Conservation (phyloP, 140 eudicot species). For the Ambrosia hybrid region DNA sequence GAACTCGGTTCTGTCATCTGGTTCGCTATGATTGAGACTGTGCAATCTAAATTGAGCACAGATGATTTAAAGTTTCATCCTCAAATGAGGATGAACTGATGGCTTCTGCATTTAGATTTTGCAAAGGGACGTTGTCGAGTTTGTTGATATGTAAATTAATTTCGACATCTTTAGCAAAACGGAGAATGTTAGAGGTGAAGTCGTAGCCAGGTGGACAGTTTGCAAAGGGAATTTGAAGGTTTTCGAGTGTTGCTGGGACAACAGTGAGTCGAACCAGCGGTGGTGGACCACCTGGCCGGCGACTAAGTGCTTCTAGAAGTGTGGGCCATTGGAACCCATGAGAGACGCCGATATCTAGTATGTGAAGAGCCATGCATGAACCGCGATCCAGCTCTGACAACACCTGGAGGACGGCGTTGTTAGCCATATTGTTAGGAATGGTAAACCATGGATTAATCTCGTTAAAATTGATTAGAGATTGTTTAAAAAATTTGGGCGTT, state of each 20-base stretch:
- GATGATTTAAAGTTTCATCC: conserved; percentile 65
- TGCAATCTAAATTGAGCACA: conserved; percentile 73
- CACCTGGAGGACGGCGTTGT: conserved; percentile 65
- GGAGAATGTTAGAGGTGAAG: conserved; percentile 47
- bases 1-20: conserved; percentile 65
- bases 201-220: conserved; percentile 54
- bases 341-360: conserved; percentile 76
- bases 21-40: conserved; percentile 47
- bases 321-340: conserved; percentile 86
- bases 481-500: conserved; percentile 51
- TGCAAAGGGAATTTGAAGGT: conserved; percentile 51
- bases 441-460: conserved; percentile 81
- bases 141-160: conserved; percentile 61
- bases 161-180: conserved; percentile 49
- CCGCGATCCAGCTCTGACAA: conserved; percentile 41
- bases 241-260: conserved; percentile 39
- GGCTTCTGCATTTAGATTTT: conserved; percentile 46
- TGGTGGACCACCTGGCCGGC: conserved; percentile 71
- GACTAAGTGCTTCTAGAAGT: conserved; percentile 63
- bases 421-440: conserved; percentile 73
- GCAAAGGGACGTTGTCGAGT: conserved; percentile 47
- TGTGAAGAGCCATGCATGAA: conserved; percentile 46
- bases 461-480: conserved; percentile 57
- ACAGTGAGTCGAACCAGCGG: conserved; percentile 73
- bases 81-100: conserved; percentile 41